Evolutionary conservation across 2,329 filamentous ascomycete species (phyloP), one percentile per base, ranked within the genome.

Genomic region (Bipolaris sorokiniana): DNA sequence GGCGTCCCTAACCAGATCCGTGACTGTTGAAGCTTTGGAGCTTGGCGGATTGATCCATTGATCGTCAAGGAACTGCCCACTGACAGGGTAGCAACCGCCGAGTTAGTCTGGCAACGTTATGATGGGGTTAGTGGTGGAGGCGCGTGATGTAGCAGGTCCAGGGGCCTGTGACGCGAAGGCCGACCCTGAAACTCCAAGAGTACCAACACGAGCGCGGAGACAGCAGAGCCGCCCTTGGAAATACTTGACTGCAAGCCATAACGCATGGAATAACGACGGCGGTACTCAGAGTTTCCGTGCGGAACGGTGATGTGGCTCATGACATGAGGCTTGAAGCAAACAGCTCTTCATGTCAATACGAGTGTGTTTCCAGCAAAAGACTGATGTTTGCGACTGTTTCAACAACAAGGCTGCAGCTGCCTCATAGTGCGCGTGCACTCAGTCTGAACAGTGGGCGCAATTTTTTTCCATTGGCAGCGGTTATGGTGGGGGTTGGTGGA

Each of bases 121-220:
- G 57, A 58, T 70, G 67, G 65, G 65, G 62, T 51, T 68, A 62
- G 60, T 64, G 63, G 72, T 71, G 67, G 66, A 65, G 52, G 62
- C 69, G 68, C 64, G 66, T 67, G 65, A 61, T 74, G 73, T 76
- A 69, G 68, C 74, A 76, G 66, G 67, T 70, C 68, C 38, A 63
- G 72, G 74, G 69, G 63, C 61, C 53, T 77, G 75, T 70, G 72
- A 77, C 74, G 71, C 71, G 65, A 68, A 63, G 63, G 51, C 56
- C 44, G 51, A 46, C 52, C 48, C 62, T 76, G 75, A 77, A 77
- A 77, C 75, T 52, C 51, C 61, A 49, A 54, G 45, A 66, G 75
- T 73, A 51, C 62, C 72, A 76, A 64, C 66, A 45, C 58, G 55
- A 66, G 55, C 64, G 64, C 73, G 72, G 73, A 73, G 66, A 59